Conservation (phyloP, 192 early-diverging fungal genomes). For the Coemansia sp. region DNA sequence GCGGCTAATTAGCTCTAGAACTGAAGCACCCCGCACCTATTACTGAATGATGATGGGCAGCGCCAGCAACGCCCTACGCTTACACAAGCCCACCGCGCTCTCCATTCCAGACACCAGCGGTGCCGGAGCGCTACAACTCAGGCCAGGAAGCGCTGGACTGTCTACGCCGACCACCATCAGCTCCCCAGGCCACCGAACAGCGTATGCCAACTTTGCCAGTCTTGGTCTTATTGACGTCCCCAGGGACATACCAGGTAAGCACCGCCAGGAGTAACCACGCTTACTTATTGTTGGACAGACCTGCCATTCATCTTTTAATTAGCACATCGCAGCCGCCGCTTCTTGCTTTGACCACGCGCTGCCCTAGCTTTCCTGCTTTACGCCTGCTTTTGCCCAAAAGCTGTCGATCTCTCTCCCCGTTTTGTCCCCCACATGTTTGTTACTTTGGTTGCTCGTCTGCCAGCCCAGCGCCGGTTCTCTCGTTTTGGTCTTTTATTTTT, state of each 20-base stretch:
- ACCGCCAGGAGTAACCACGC: neutral
- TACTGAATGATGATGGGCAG: neutral
- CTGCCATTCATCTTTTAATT: neutral
- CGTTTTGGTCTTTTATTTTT: neutral
- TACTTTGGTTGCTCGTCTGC: neutral
- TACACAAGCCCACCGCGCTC: constrained; percentile 13
- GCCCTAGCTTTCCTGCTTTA: constrained; percentile 5
- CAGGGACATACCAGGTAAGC: constrained; percentile 39
- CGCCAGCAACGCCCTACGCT: constrained; percentile 7
- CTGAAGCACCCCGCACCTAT: neutral
- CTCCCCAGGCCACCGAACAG: constrained; percentile 1
- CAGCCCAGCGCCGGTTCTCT: neutral
- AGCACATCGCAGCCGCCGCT: neutral
- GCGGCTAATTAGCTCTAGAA: neutral
- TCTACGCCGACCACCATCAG: constrained; percentile 4
- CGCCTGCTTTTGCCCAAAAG: constrained; percentile 8
- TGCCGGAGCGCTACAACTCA: neutral
- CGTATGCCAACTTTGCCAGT: constrained; percentile 25
- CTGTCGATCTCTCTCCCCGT: constrained; percentile 6
- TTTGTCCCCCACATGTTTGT: neutral
- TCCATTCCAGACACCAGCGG: constrained; percentile 8
- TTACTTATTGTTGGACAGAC: neutral
- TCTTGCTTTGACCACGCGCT: constrained; percentile 9
- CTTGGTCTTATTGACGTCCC: constrained; percentile 26
- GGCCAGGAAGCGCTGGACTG: neutral